phyloP scores from a whole-genome alignment of 2,329 filamentous ascomycete genomes.

The Hymenoscyphus repandus region DNA sequence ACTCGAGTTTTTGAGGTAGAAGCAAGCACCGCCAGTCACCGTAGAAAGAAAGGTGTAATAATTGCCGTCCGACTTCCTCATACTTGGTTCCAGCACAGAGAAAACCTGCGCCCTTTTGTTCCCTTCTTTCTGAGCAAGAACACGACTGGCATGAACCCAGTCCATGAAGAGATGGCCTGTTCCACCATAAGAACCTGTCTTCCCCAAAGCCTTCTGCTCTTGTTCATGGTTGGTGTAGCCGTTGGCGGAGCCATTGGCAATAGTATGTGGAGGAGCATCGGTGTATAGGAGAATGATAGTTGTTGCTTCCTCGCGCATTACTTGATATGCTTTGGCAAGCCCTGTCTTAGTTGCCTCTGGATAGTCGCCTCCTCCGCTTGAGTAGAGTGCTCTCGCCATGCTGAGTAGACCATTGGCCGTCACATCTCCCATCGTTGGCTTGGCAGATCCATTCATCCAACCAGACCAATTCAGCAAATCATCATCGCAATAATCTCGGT shows the following conservation, averaged over 20 bases:
- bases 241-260: slow-evolving; percentile 8
- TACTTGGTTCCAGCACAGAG: too few species aligned
- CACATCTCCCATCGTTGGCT: neutral
- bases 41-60: slow-evolving; percentile 18
- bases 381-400: neutral
- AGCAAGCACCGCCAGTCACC: slow-evolving; percentile 15
- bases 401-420: neutral
- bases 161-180: too few species aligned
- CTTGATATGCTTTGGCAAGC: slow-evolving; percentile 16
- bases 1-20: slow-evolving; percentile 7
- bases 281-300: slow-evolving; percentile 18
- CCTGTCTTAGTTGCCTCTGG: slow-evolving; percentile 21
- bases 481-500: slow-evolving; percentile 3
- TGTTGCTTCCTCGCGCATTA: slow-evolving; percentile 16
- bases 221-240: slow-evolving; percentile 8
- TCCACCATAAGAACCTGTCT: too few species aligned
- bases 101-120: too few species aligned
- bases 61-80: too few species aligned
- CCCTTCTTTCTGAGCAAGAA: too few species aligned
- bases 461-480: slow-evolving; percentile 1
- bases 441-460: neutral
- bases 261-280: slow-evolving; percentile 16
- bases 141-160: too few species aligned
- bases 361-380: slow-evolving; percentile 10
- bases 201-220: slow-evolving; percentile 11